phyloP scores from a whole-genome alignment of 148 eudicot genomes.

The Talinum fruticosum region DNA sequence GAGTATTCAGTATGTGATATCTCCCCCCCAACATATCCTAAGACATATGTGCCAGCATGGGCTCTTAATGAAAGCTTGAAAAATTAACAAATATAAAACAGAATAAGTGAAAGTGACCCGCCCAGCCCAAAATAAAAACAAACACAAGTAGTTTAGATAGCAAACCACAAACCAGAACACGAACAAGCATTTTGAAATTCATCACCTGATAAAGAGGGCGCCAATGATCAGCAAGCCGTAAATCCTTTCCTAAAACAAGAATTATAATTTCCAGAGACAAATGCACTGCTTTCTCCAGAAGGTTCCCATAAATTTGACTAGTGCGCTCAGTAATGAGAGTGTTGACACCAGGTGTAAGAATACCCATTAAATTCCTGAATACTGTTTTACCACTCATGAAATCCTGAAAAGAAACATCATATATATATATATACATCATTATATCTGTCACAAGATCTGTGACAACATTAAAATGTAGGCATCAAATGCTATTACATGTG shows the following conservation, averaged over 20 bases:
- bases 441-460: neutral
- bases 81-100: neutral
- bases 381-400: conserved; percentile 96
- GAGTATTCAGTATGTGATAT: neutral
- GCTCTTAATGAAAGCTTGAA: neutral
- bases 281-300: conserved; percentile 77
- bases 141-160: neutral
- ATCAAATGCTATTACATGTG: neutral
- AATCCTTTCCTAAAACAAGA: conserved; percentile 79
- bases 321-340: conserved; percentile 70
- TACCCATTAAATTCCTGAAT: conserved; percentile 84
- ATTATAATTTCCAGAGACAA: conserved; percentile 74
- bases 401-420: conserved; percentile 53
- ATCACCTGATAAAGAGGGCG: conserved; percentile 92
- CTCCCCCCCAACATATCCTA: neutral
- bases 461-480: neutral
- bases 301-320: conserved; percentile 67
- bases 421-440: neutral
- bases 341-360: conserved; percentile 83
- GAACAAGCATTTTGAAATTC: neutral
- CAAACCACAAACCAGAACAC: neutral
- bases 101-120: neutral
- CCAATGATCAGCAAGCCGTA: conserved; percentile 78
- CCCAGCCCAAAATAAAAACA: neutral
- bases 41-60: neutral